Evolutionary conservation across 192 early-diverging fungal genomes (phyloP), one percentile per base, ranked within the genome.

Genomic region (Lobosporangium transversale): DNA sequence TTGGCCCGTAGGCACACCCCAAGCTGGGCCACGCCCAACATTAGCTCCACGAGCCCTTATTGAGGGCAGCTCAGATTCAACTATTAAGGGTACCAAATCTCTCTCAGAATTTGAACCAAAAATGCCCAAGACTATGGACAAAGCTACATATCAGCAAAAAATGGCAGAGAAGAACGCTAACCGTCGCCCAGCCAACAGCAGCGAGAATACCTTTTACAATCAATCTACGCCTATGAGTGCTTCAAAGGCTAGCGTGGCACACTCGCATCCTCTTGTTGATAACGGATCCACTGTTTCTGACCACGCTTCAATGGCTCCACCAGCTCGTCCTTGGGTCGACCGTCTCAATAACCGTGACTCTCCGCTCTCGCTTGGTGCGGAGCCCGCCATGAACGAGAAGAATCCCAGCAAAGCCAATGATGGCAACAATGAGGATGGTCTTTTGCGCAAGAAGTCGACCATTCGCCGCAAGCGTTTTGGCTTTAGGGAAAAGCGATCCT

Each of bases 71-170:
- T 29, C 48, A 3, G 70, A 60, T 8, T 53, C 51, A 1, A 54
- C 31, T 0, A 53, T 61, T 3, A 57, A 53, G 45, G 59, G 53
- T 17, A 53, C 65, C 58, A 76, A 76, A 59, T 67, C 73, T 5
- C 54, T 76, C 1, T 76, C 73, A 4, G 73, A 76, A 53, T 76
- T 76, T 60, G 73, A 76, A 53, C 73, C 73, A 51, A 76, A 76
- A 65, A 66, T 40, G 10, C 73, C 73, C 4, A 76, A 76, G 47
- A 66, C 62, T 2, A 67, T 76, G 73, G 73, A 76, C 64, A 76
- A 76, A 32, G 73, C 64, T 9, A 76, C 73, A 10, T 76, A 76
- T 33, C 64, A 62, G 36, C 53, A 53, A 42, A 67, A 67, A 53
- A 76, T 76, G 73, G 58, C 57, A 0, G 73, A 76, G 58, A 76